Conservation (phyloP, 371 early-diverging fungal species). For the Apophysomyces sp. region DNA sequence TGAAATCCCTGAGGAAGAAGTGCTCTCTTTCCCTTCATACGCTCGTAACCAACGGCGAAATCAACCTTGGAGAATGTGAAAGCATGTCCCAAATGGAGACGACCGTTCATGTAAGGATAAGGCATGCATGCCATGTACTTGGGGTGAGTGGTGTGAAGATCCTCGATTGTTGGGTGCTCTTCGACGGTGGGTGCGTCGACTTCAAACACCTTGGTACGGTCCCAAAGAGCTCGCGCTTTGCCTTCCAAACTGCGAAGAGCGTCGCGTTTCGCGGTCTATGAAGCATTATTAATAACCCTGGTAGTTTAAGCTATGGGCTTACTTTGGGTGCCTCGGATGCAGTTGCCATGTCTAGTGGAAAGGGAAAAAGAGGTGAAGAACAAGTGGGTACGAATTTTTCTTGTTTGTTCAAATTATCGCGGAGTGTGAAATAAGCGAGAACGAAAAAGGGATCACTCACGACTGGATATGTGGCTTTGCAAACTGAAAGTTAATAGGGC, state of each 20-base stretch:
- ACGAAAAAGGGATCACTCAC: not conserved
- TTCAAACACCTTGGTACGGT: constrained; percentile 77
- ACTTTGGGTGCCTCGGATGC: constrained; percentile 32
- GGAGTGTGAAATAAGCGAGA: not conserved
- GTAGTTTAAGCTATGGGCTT: not conserved
- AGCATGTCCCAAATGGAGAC: constrained; percentile 98
- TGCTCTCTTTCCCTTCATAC: constrained; percentile 93
- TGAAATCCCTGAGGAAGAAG: constrained; percentile 99
- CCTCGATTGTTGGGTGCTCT: constrained; percentile 52
- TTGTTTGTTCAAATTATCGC: not conserved
- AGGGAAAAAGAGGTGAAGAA: not conserved
- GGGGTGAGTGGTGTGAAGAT: constrained; percentile 67
- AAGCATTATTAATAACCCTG: not conserved
- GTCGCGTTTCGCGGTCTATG: constrained; percentile 82
- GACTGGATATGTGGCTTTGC: not conserved
- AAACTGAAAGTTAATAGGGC: too few species aligned
- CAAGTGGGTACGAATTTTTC: not conserved
- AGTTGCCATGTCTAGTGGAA: constrained; percentile 10
- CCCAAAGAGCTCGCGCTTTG: constrained; percentile 83
- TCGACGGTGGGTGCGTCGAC: constrained; percentile 80
- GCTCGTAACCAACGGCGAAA: constrained; percentile 93
- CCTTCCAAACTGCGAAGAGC: constrained; percentile 77
- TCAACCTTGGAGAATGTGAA: constrained; percentile 98
- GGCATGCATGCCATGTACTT: constrained; percentile 99
- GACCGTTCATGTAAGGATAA: constrained; percentile 99